Evolutionary conservation across 2,329 filamentous ascomycete genomes (phyloP), one percentile per base, ranked within the genome.

Genomic region (Epichloe glyceriae): DNA sequence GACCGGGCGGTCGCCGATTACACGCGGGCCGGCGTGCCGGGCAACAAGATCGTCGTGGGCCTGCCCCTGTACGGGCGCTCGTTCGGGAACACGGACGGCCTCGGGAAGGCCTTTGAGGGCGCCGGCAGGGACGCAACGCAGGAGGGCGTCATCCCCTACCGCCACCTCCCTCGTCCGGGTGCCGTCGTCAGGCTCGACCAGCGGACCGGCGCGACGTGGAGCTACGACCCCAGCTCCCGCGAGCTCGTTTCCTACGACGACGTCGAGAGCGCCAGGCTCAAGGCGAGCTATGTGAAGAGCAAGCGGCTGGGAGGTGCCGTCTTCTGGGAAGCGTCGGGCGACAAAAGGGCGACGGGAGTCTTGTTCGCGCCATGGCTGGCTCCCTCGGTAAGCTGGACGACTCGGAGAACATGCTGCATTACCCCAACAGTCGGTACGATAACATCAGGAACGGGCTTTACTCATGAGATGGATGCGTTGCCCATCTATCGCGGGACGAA

Each of bases 261-360:
- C 4, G 70, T 78, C 0, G 63, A 68, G 34, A 79, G 82, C 55
- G 78, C 78, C 0, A 63, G 62, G 30, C 61, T 69, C 55, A 94
- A 93, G 70, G 76, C 76, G 0, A 62, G 70, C 8, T 93, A 83
- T 60, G 73, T 93, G 56, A 68, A 71, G 57, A 59, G 69, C 20
- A 71, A 73, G 49, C 70, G 76, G 0, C 74, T 94, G 1, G 87
- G 85, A 1, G 88, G 88, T 12, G 82, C 79, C 0, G 86, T 93
- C 73, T 94, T 85, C 76, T 95, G 88, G 88, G 87, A 94, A 66
- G 83, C 80, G 10, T 85, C 79, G 56, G 82, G 80, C 12, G 88
- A 94, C 60, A 70, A 65, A 55, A 57, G 54, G 75, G 71, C 34
- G 61, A 59, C 1, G 55, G 58, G 19, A 88, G 84, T 58, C 67